Conservation (phyloP, 768 basidiomycete species). For the Piloderma croceum region DNA sequence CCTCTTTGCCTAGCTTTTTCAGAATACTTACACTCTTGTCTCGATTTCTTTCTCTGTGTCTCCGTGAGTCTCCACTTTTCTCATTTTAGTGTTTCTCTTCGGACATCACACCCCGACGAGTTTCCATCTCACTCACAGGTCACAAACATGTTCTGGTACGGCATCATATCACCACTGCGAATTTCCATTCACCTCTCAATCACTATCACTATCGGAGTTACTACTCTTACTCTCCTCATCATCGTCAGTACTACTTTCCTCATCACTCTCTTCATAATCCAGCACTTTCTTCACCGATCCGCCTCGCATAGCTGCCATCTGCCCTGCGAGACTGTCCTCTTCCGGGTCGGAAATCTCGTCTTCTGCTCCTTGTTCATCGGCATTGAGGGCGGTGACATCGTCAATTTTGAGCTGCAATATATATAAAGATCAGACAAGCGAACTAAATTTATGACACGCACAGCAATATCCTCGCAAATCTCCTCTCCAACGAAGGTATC, state of each 20-base stretch:
- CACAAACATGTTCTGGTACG: too few species aligned
- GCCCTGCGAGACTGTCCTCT: conserved; percentile 92
- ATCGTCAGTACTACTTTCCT: conserved; percentile 46
- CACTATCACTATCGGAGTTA: conserved; percentile 51
- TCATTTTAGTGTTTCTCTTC: too few species aligned
- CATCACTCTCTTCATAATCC: conserved; percentile 49
- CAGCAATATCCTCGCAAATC: conserved; percentile 60
- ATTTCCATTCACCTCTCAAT: too few species aligned
- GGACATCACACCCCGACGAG: too few species aligned
- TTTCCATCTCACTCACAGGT: too few species aligned
- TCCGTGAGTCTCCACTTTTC: too few species aligned
- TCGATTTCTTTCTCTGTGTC: too few species aligned
- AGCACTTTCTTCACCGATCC: conserved; percentile 67
- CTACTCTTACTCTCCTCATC: conserved; percentile 45
- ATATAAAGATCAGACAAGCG: conserved; percentile 10
- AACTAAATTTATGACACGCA: conserved; percentile 32
- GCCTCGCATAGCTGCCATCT: conserved; percentile 96
- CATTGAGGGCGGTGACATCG: conserved; percentile 51
- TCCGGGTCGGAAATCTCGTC: conserved; percentile 98
- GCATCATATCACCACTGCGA: too few species aligned
- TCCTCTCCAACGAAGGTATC: conserved; percentile 90
- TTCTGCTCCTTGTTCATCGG: conserved; percentile 59
- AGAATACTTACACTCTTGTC: too few species aligned
- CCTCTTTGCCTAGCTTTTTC: too few species aligned
- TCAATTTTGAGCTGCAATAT: conserved; percentile 73